phyloP scores from a whole-genome alignment of 208 protist genomes.

The Leishmania guyanensis region DNA sequence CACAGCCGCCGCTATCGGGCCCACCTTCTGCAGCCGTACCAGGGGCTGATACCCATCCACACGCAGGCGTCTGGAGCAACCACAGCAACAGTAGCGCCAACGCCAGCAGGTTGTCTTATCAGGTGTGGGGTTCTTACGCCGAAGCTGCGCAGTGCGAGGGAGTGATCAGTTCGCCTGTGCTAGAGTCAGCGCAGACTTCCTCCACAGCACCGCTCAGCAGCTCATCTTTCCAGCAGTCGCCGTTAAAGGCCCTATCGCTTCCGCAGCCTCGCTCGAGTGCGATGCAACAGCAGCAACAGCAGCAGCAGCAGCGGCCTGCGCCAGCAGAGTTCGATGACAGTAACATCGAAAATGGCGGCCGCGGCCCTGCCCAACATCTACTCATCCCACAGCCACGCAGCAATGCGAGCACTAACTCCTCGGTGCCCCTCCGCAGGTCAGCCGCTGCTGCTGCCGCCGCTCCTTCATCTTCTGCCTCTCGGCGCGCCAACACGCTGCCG shows the following conservation, averaged over 20 bases:
- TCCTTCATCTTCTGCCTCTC: neutral
- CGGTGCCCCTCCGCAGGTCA: neutral
- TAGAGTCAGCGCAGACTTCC: neutral
- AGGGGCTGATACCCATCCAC: neutral
- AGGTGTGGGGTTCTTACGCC: neutral
- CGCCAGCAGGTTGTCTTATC: neutral
- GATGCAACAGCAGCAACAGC: neutral
- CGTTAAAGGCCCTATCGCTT: neutral
- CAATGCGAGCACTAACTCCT: neutral
- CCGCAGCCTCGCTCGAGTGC: conserved; percentile 9
- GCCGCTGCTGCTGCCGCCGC: neutral
- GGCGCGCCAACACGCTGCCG: conserved; percentile 2
- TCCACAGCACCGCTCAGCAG: neutral
- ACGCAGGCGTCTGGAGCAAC: neutral
- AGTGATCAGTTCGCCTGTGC: neutral
- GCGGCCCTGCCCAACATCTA: neutral
- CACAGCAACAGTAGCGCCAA: neutral
- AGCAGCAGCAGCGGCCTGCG: neutral
- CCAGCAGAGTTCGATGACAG: neutral
- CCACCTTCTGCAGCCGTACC: neutral
- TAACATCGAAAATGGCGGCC: neutral
- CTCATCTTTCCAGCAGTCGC: conserved; percentile 1
- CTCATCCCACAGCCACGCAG: conserved; percentile 14
- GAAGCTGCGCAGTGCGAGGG: neutral
- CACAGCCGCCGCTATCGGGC: neutral